A percentile compares a stretch with the other conserved stretches of the same genome.
Conservation (phyloP, 2,329 filamentous ascomycete genomes). For the Colletotrichum lentis region DNA sequence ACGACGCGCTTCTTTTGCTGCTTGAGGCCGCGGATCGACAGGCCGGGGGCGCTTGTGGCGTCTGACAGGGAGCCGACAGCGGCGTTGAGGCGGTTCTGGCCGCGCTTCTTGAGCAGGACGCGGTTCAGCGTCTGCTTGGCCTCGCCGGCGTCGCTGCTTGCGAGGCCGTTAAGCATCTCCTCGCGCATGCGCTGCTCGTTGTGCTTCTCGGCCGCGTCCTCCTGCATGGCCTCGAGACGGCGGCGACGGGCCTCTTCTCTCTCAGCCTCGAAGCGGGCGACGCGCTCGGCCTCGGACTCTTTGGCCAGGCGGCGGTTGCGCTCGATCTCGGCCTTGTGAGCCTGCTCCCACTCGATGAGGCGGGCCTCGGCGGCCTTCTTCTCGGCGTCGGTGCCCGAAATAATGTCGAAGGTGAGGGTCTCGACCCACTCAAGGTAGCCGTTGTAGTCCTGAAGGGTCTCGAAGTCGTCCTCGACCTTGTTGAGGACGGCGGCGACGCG, state of each 20-base stretch:
- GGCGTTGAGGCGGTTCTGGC: constrained; percentile 55
- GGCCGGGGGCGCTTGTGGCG: constrained; percentile 44
- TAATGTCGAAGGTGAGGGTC: constrained; percentile 86
- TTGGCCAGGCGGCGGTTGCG: constrained; percentile 64
- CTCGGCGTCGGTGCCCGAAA: constrained; percentile 74
- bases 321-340: constrained; percentile 75
- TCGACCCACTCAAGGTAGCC: constrained; percentile 95
- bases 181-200: constrained; percentile 70
- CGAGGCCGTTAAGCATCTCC: constrained; percentile 75
- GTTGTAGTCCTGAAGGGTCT: constrained; percentile 83
- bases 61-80: constrained; percentile 47
- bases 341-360: constrained; percentile 71
- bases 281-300: constrained; percentile 63
- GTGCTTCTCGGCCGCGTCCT: constrained; percentile 75
- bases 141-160: constrained; percentile 66
- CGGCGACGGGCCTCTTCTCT: constrained; percentile 71
- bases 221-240: constrained; percentile 68
- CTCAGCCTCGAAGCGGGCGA: constrained; percentile 68
- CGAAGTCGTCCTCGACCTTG: constrained; percentile 88
- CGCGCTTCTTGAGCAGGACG: constrained; percentile 77
- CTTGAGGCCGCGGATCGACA: constrained; percentile 84
- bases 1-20: constrained; percentile 58
- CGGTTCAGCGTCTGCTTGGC: constrained; percentile 67
- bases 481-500: constrained; percentile 86
- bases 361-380: constrained; percentile 56